Evolutionary conservation across 805 yeast genomes (phyloP), one percentile per base, ranked within the genome.

Genomic region (Kuraishia borneana): DNA sequence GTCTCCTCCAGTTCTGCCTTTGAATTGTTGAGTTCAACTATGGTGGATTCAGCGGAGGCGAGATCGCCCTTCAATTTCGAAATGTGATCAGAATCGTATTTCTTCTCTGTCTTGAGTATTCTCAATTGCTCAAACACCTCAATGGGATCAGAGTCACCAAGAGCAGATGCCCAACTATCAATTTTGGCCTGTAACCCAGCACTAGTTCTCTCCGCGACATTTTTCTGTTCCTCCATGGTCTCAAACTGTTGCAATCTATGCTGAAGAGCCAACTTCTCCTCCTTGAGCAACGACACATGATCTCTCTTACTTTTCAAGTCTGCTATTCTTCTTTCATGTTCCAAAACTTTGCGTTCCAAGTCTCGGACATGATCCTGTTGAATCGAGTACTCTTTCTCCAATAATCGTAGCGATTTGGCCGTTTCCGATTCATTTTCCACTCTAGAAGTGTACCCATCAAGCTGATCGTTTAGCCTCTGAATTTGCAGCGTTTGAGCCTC

Each of bases 291-390:
- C 43, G 73, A 80, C 5, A 54, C 50, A 18, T 69, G 64, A 20
- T 54, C 51, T 39, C 70, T 59, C 38, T 63, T 61, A 39, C 68
- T 53, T 40, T 70, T 69, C 18, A 73, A 55, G 7, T 60, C 56
- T 40, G 65, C 65, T 37, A 79, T 61, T 26, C 72, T 66, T 39
- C 63, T 68, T 17, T 72, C 56, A 46, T 78, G 74, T 6, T 64
- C 56, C 34, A 74, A 56, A 39, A 72, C 69, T 40, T 69, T 66
- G 4, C 62, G 58, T 40, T 78, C 84, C 38, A 68, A 45, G 28
- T 61, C 63, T 42, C 63, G 55, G 30, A 69, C 51, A 41, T 68
- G 62, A 18, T 57, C 50, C 26, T 69, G 43, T 44, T 73, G 77
- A 19, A 62, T 50, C 18, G 30, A 38, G 36, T 46, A 56, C 49